Evolutionary conservation across 2,329 filamentous ascomycete species (phyloP), one percentile per base, ranked within the genome.

Genomic region (Pseudofabraea citricarpa): DNA sequence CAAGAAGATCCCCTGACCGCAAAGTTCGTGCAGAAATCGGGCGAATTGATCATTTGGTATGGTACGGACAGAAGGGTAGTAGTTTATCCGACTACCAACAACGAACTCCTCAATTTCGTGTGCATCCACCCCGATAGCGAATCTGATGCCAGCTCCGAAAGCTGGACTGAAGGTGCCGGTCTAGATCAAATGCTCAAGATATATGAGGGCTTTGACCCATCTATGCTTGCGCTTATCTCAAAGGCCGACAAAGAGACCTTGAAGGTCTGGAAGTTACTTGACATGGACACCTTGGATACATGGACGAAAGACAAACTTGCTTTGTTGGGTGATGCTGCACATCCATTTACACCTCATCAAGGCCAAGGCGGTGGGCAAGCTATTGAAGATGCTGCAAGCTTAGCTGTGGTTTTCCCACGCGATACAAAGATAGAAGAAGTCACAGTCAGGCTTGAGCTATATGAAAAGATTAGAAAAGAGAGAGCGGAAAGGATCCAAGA

Each of bases 281-380:
- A 87, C 49, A 83, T 84, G 75, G 71, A 76, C 4, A 62, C 69
- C 1, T 59, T 86, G 13, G 69, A 73, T 0, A 68, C 62, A 0
- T 87, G 79, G 74, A 64, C 68, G 0, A 70, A 74, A 2, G 74
- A 62, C 1, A 70, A 66, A 5, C 56, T 85, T 15, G 79, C 71
- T 1, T 59, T 85, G 0, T 59, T 87, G 0, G 83, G 83, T 0
- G 83, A 87, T 53, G 80, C 83, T 0, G 82, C 80, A 0, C 83
- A 87, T 57, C 81, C 83, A 0, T 85, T 86, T 53, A 63, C 81
- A 1, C 82, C 81, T n/a, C 73, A 79, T 47, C 76, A 80, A 59
- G 79, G 73, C 0, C 78, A 82, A 55, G 81, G 81, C 3, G 82
- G 74, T 5, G 79, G 65, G 0, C 68, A 77, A 43, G 83, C 83